Evolutionary conservation across 208 protist genomes (phyloP).

Genomic region (Crithidia expoeki): DNA sequence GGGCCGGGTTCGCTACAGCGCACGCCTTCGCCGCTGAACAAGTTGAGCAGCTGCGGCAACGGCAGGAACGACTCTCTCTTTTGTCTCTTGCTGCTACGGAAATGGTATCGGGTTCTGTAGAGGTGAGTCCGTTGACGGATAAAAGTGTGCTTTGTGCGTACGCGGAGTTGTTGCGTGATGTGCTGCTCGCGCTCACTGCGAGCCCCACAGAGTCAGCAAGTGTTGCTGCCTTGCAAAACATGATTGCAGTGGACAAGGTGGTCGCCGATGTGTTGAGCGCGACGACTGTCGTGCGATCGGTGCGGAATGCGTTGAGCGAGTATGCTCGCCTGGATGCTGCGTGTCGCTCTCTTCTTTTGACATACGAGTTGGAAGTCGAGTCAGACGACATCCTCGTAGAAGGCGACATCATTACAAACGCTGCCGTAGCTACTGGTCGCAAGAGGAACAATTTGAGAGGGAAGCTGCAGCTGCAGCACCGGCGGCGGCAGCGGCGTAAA

Average conservation of each 20-base stretch:
- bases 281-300: neutral
- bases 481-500: neutral
- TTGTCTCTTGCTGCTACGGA: neutral
- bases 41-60: constrained; percentile 8
- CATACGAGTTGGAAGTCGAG: neutral
- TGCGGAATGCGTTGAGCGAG: constrained; percentile 1
- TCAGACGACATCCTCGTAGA: neutral
- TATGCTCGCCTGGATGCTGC: constrained; percentile 11
- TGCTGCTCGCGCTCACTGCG: constrained; percentile 6
- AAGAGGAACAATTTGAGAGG: neutral
- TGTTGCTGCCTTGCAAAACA: neutral
- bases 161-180: constrained; percentile 10
- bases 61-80: neutral
- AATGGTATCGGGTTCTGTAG: neutral
- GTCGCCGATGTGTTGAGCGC: constrained; percentile 11
- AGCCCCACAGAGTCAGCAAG: neutral
- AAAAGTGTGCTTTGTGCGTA: constrained; percentile 24
- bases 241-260: neutral
- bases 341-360: neutral
- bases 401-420: neutral
- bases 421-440: neutral
- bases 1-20: constrained; percentile 15
- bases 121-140: constrained; percentile 13
- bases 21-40: constrained; percentile 1
- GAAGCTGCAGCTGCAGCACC: neutral